phyloP scores from a whole-genome alignment of 495 filamentous ascomycete species.

The Penicillium egyptiacum region DNA sequence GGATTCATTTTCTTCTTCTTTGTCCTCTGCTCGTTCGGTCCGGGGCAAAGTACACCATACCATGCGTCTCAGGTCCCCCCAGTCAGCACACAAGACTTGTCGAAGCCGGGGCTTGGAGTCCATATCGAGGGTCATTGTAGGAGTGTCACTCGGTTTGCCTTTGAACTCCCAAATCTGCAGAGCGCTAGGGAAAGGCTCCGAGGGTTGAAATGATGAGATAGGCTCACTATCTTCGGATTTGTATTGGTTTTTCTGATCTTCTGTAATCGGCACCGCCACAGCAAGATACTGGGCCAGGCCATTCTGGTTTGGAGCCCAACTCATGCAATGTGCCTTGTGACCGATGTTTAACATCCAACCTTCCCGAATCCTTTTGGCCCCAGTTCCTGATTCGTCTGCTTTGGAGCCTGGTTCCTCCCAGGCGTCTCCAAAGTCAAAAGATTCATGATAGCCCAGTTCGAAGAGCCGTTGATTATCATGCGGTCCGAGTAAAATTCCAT shows the following conservation, averaged over 20 bases:
- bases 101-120: slow-evolving; percentile 39
- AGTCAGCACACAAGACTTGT: slow-evolving; percentile 60
- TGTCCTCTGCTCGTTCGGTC: slow-evolving; percentile 35
- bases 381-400: slow-evolving; percentile 6
- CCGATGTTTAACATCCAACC: slow-evolving; percentile 63
- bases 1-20: slow-evolving; percentile 29
- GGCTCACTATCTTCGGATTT: slow-evolving; percentile 10
- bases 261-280: slow-evolving; percentile 42
- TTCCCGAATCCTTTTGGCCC: slow-evolving; percentile 34
- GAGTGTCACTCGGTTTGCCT: slow-evolving; percentile 27
- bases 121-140: slow-evolving; percentile 42
- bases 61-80: slow-evolving; percentile 60
- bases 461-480: slow-evolving; percentile 43
- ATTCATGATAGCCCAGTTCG: slow-evolving; percentile 40
- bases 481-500: slow-evolving; percentile 55
- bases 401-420: slow-evolving; percentile 35
- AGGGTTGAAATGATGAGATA: slow-evolving; percentile 49
- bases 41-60: slow-evolving; percentile 62
- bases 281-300: slow-evolving; percentile 57
- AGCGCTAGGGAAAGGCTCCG: slow-evolving; percentile 45
- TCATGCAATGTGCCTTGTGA: slow-evolving; percentile 48
- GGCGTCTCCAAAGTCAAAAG: slow-evolving; percentile 43
- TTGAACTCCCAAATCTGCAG: slow-evolving; percentile 63
- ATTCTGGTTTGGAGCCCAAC: slow-evolving; percentile 58
- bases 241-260: slow-evolving; percentile 33